Conservation (phyloP, 2,329 filamentous ascomycete genomes). For the Phialophora expanda region DNA sequence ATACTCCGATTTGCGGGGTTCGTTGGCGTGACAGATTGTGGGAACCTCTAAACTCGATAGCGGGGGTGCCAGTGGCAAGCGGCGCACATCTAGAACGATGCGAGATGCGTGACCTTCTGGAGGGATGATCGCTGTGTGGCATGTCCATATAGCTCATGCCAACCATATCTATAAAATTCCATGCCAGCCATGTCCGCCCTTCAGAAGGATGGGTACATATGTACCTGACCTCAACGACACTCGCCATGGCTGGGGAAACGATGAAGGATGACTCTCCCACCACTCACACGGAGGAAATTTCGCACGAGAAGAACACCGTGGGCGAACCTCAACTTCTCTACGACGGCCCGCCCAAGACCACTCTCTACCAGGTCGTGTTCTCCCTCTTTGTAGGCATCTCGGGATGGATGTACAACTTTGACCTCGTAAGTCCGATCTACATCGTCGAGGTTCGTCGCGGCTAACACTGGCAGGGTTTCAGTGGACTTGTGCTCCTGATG, state of each 20-base stretch:
- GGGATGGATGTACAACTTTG: constrained; percentile 21
- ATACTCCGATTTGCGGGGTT: no score
- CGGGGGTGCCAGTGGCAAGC: no score
- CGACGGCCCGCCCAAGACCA: background rate
- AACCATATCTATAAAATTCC: no score
- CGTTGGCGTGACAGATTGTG: no score
- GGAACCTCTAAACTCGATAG: no score
- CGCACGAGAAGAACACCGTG: background rate
- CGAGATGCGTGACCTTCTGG: no score
- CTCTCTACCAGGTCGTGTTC: constrained; percentile 8
- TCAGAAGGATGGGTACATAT: no score
- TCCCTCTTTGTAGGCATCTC: constrained; percentile 11
- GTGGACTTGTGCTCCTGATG: constrained; percentile 11
- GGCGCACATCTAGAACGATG: no score
- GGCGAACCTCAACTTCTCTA: background rate
- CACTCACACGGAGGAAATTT: background rate
- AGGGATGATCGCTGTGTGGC: no score
- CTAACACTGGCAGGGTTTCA: constrained; percentile 1
- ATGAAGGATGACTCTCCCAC: background rate
- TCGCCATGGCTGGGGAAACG: background rate
- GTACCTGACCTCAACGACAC: background rate
- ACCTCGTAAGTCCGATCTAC: constrained; percentile 2
- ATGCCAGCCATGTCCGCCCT: no score
- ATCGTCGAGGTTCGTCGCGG: background rate
- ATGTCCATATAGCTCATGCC: no score